Conservation (phyloP, 306 rosid genomes). For the Vigna mungo region DNA sequence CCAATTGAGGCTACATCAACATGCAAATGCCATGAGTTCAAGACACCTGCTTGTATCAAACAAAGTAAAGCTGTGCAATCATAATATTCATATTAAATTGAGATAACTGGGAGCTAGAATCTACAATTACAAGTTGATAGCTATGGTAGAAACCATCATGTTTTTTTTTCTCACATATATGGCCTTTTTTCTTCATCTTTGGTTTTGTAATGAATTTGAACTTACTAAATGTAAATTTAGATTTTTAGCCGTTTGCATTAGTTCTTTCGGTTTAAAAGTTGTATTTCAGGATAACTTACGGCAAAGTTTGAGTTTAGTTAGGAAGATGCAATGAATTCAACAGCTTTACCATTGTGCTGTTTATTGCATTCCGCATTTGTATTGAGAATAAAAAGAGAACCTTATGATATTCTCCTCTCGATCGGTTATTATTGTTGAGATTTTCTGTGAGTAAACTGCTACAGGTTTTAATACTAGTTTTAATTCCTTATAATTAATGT, state of each 20-base stretch:
- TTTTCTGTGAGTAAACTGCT: too few relatives aligned
- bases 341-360: slow-evolving; percentile 44
- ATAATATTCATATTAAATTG: slow-evolving; percentile 49
- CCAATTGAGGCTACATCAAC: slow-evolving; percentile 65
- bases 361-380: slow-evolving; percentile 23
- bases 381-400: slow-evolving; percentile 35
- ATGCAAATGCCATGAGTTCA: slow-evolving; percentile 84
- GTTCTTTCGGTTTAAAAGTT: slow-evolving; percentile 50
- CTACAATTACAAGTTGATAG: slow-evolving; percentile 55
- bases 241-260: slow-evolving; percentile 61
- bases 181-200: slow-evolving; percentile 46
- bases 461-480: too few relatives aligned
- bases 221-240: slow-evolving; percentile 80
- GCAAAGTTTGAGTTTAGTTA: slow-evolving; percentile 57
- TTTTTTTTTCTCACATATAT: slow-evolving; percentile 46
- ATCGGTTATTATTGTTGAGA: neutral
- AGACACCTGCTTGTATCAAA: slow-evolving; percentile 65
- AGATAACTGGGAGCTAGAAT: slow-evolving; percentile 47
- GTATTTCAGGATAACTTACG: slow-evolving; percentile 48
- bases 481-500: too few relatives aligned
- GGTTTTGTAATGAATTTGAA: slow-evolving; percentile 71
- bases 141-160: slow-evolving; percentile 69
- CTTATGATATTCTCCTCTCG: slow-evolving; percentile 15
- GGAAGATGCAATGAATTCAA: slow-evolving; percentile 54
- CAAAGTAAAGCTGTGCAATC: slow-evolving; percentile 81